Evolutionary conservation across 1,139 yeast species (phyloP).

Genomic region (Debaryomyces sp.): DNA sequence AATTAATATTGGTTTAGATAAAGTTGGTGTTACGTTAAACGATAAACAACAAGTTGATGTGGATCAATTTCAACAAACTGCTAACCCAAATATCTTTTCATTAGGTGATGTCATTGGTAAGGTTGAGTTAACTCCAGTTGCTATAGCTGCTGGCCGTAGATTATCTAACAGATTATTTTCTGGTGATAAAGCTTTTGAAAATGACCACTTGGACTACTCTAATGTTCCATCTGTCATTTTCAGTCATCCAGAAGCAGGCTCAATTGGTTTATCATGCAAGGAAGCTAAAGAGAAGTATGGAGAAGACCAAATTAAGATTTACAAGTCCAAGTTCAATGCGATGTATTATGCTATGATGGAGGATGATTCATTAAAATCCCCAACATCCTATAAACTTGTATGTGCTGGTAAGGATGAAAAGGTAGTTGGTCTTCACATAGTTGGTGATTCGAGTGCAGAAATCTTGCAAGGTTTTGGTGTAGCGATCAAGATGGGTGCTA

Average conservation of each 20-base stretch:
- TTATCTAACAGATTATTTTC: conserved; percentile 84
- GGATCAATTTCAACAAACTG: conserved; percentile 87
- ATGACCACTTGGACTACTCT: conserved; percentile 75
- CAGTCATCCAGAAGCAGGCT: conserved; percentile 97
- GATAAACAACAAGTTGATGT: conserved; percentile 62
- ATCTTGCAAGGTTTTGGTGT: conserved; percentile 98
- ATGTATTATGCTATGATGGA: conserved; percentile 91
- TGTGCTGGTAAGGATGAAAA: conserved; percentile 83
- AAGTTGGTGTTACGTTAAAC: conserved; percentile 69
- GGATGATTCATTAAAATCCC: conserved; percentile 69
- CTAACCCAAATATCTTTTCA: conserved; percentile 72
- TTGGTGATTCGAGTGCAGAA: conserved; percentile 90
- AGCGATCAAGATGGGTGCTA: conserved; percentile 97
- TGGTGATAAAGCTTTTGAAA: conserved; percentile 69
- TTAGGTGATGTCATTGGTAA: conserved; percentile 93
- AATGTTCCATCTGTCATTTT: conserved; percentile 92
- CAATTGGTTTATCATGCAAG: conserved; percentile 81
- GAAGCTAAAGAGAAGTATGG: conserved; percentile 82
- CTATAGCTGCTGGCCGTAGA: conserved; percentile 97
- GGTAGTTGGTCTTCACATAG: conserved; percentile 91
- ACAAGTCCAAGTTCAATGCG: conserved; percentile 80
- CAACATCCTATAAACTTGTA: conserved; percentile 83
- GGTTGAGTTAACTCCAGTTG: conserved; percentile 95
- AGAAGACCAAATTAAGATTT: conserved; percentile 74
- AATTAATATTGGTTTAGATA: conserved; percentile 73